Evolutionary conservation across 352 stramenopile genomes (phyloP), one percentile per base, ranked within the genome.

Genomic region (Phytopythium cucurbitacearum): DNA sequence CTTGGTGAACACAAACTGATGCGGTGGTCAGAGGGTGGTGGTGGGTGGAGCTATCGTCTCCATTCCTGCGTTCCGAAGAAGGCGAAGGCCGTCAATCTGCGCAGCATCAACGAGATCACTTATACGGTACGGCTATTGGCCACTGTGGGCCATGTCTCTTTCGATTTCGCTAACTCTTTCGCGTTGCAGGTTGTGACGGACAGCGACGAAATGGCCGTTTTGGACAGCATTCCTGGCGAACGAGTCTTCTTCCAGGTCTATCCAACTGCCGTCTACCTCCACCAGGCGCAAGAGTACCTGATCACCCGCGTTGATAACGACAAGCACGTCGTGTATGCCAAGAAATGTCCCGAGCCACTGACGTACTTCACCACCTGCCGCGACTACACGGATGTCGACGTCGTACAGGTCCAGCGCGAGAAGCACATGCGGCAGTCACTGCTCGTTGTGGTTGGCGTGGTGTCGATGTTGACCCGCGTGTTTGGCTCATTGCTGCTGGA

Each of bases 211-310:
- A 55, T 64, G 10, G 62, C 70, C 59, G 57, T 89, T n/a, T 67
- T 98, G 13, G 93, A 98, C 58, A 67, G 82, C 49, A 84, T 98
- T 44, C 83, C 89, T 38, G 87, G 89, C 38, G 80, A 89, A 43
- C 61, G 66, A 44, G 89, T 89, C 0, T 97, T 98, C 50, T 97
- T 97, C 49, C 83, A 97, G 57, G 69, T 97, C 12, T 97, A 97
- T 48, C 87, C 89, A 28, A 85, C 86, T 0, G 93, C 85, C 9
- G 91, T 97, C 3, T 97, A 97, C 62, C 70, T 98, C 42, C 85
- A 97, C 53, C 91, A 96, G 53, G 91, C 74, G 12, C 71, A 87
- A 15, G 89, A 97, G 53, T 97, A 97, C 62, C 59, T 98, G 35
- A 88, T 98, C 55, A 89, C 75, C 10, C 81, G 77, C 40, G 54